Percentiles rank a stretch among this genome's conserved stretches.
Conservation (phyloP, 1,284 basidiomycete species). For the Moesziomyces parantarcticus region DNA sequence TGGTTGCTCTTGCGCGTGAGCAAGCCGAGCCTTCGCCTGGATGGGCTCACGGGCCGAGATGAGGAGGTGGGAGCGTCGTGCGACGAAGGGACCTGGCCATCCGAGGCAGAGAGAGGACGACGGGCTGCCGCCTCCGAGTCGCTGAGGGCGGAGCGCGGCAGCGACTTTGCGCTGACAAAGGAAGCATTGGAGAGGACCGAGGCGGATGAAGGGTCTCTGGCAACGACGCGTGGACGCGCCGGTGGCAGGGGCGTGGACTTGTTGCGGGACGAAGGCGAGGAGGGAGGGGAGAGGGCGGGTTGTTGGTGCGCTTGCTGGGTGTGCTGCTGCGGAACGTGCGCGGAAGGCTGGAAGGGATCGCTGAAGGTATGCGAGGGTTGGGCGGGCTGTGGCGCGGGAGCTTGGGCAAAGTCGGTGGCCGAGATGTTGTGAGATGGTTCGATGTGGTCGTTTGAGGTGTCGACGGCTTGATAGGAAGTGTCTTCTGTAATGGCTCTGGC, state of each 20-base stretch:
- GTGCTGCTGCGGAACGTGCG: neutral
- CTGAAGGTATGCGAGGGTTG: constrained; percentile 10
- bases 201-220: constrained; percentile 33
- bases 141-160: constrained; percentile 26
- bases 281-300: neutral
- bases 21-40: constrained; percentile 20
- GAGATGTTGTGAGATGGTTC: constrained; percentile 4
- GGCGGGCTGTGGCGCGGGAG: neutral
- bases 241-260: constrained; percentile 1
- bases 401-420: constrained; percentile 9
- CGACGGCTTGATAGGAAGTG: neutral
- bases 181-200: constrained; percentile 38
- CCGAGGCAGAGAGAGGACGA: constrained; percentile 11
- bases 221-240: constrained; percentile 18
- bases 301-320: neutral
- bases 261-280: constrained; percentile 14
- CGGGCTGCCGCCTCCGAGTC: constrained; percentile 32
- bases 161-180: constrained; percentile 43
- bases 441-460: neutral
- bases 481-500: constrained; percentile 48
- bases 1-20: constrained; percentile 25
- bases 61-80: constrained; percentile 11
- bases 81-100: neutral
- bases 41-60: constrained; percentile 18
- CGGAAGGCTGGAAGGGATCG: constrained; percentile 7